These are phyloP conservation scores for Apophysomyces ossiformis DNA, from an alignment of 371 early-diverging fungal species.

Conservation along the genomic window DNA sequence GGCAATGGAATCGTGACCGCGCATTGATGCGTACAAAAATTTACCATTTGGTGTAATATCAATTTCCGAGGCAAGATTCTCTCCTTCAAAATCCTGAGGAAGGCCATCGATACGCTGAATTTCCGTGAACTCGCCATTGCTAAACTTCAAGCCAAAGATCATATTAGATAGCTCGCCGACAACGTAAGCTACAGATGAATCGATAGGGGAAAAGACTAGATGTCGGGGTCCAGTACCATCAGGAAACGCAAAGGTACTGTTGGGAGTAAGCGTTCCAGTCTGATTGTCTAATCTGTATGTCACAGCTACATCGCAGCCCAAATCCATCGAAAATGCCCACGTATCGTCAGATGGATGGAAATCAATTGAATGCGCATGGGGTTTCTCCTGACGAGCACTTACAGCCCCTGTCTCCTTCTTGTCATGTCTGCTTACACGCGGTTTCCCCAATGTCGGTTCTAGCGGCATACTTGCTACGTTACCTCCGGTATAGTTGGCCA, in stretches of 20 bases:
- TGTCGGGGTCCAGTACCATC: constrained; percentile 54
- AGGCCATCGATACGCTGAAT: constrained; percentile 37
- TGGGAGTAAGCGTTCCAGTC: constrained; percentile 15
- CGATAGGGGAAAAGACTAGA: constrained; percentile 36
- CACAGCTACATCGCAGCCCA: constrained; percentile 36
- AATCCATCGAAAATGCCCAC: constrained; percentile 25
- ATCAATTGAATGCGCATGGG: constrained; percentile 50
- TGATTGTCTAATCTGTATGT: constrained; percentile 30
- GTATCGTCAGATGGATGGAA: constrained; percentile 22
- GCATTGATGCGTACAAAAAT: constrained; percentile 46
- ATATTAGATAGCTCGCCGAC: constrained; percentile 42
- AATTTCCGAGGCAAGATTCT: constrained; percentile 43
- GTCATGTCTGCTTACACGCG: constrained; percentile 15
- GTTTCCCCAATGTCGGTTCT: constrained; percentile 8
- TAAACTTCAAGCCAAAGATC: constrained; percentile 40
- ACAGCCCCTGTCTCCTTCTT: constrained; percentile 23
- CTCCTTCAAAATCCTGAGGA: constrained; percentile 35
- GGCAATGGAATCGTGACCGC: constrained; percentile 43
- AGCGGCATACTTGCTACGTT: constrained; percentile 32
- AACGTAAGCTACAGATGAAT: constrained; percentile 37
- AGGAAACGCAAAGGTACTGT: constrained; percentile 33
- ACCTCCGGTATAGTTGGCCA: constrained; percentile 49
- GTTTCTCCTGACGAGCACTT: constrained; percentile 46
- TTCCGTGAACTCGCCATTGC: constrained; percentile 36
- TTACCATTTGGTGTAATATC: constrained; percentile 40